These are phyloP conservation scores for Athelia sp. DNA, from an alignment of 1,284 basidiomycete species.

Conservation along the genomic window DNA sequence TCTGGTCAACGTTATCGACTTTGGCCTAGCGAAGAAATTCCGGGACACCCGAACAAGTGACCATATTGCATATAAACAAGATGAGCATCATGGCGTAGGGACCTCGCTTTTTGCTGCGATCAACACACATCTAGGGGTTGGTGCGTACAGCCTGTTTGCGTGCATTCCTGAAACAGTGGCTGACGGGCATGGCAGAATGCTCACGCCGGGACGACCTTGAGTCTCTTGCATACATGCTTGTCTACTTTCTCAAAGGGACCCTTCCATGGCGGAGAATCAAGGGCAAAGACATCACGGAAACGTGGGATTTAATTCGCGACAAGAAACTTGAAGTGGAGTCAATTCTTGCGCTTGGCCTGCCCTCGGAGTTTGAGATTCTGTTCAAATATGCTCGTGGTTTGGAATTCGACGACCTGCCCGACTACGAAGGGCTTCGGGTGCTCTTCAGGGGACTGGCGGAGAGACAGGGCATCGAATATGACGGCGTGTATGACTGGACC, in stretches of 20 bases:
- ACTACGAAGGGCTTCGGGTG: constrained; percentile 82
- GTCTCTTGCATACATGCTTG: constrained; percentile 87
- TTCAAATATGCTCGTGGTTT: constrained; percentile 83
- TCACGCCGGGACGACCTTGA: constrained; percentile 91
- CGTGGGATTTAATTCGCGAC: constrained; percentile 72
- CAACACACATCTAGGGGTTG: constrained; percentile 91
- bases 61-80: constrained; percentile 91
- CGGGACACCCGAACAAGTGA: constrained; percentile 81
- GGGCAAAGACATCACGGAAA: constrained; percentile 72
- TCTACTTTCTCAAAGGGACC: constrained; percentile 88
- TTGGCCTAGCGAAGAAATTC: constrained; percentile 95
- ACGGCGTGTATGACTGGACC: constrained; percentile 47
- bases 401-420: constrained; percentile 87
- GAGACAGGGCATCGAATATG: constrained; percentile 50
- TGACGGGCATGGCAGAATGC: constrained; percentile 47
- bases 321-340: constrained; percentile 59
- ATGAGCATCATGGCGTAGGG: constrained; percentile 86
- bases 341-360: constrained; percentile 78
- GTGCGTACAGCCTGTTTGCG: constrained; percentile 30
- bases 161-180: background rate
- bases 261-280: constrained; percentile 88
- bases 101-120: constrained; percentile 94
- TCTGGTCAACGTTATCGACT: constrained; percentile 91
- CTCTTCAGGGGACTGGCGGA: constrained; percentile 68
- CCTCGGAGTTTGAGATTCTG: constrained; percentile 84